These are phyloP conservation scores for Cytospora piceicola DNA, from an alignment of 2,329 filamentous ascomycete genomes.

Conservation along the genomic window DNA sequence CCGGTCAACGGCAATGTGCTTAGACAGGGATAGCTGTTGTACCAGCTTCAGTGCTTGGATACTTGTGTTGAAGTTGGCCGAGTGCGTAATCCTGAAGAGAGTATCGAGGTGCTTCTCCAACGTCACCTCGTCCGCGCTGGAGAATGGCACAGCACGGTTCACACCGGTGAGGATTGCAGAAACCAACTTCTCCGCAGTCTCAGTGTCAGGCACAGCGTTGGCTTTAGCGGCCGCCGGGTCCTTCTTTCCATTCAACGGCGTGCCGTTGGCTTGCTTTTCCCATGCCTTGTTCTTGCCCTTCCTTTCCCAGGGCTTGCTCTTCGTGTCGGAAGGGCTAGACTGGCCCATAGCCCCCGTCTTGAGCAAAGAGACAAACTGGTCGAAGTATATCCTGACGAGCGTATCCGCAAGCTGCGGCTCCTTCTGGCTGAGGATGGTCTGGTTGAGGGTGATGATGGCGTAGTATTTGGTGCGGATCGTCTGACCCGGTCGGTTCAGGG, in stretches of 20 bases:
- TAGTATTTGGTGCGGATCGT: slow-evolving; percentile 91
- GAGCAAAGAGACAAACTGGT: slow-evolving; percentile 79
- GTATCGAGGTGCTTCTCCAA: slow-evolving; percentile 91
- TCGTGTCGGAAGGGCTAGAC: slow-evolving; percentile 45
- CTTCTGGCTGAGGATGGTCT: slow-evolving; percentile 86
- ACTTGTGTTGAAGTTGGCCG: slow-evolving; percentile 97
- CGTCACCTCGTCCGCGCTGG: slow-evolving; percentile 76
- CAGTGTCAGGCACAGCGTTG: slow-evolving; percentile 55
- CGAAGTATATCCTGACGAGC: slow-evolving; percentile 89
- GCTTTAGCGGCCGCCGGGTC: slow-evolving; percentile 40
- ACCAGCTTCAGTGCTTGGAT: slow-evolving; percentile 95
- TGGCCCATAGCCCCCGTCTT: slow-evolving; percentile 59
- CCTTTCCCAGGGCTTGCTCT: slow-evolving; percentile 45
- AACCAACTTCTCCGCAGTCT: slow-evolving; percentile 87
- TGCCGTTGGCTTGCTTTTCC: slow-evolving; percentile 38
- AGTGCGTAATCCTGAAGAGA: slow-evolving; percentile 94
- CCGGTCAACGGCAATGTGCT: slow-evolving; percentile 81
- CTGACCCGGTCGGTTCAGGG: slow-evolving; percentile 85
- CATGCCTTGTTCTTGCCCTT: slow-evolving; percentile 46
- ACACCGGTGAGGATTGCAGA: slow-evolving; percentile 92
- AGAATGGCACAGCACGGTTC: slow-evolving; percentile 94
- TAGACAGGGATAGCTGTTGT: slow-evolving; percentile 83
- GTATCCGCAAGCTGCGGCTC: slow-evolving; percentile 81
- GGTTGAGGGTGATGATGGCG: slow-evolving; percentile 93
- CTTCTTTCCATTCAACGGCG: slow-evolving; percentile 40